Evolutionary conservation across 2,329 filamentous ascomycete species (phyloP), one percentile per base, ranked within the genome.

Genomic region (Ceratocystis papillata): DNA sequence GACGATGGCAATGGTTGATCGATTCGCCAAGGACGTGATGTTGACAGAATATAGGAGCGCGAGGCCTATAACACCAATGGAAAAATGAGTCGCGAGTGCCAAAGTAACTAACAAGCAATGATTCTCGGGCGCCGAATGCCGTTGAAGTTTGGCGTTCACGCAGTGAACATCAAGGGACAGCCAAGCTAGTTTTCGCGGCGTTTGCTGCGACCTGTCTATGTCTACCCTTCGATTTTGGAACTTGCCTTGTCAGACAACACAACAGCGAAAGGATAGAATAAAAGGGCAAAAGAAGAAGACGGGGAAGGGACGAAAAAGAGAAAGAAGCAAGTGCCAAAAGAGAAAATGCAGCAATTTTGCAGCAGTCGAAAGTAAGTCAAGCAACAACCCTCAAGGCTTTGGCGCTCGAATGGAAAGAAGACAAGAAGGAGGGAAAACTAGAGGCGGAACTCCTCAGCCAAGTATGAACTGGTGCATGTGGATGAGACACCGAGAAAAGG

Each of bases 31-130:
- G 20, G 46, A 37, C 48, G 46, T 57, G 63, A 37, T 33, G 2
- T 59, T 17, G 55, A 37, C 30, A 37, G 28, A 59, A 10, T 17
- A 41, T 10, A 64, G 37, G 41, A 5, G 41, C n/a, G 10, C 65
- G 41, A 64, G 37, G 69, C 67, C 67, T 69, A 66, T 64, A 65
- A 68, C 69, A 69, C 63, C 70, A 69, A 63, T 65, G 68, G 70
- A 69, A 68, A 67, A 20, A 53, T 59, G 41, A 59, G 37, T 28
- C 15, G 33, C 25, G 15, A n/a, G 33, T n/a, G 33, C n/a, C 33
- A 37, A 20, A 59, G 55, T 4, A 30, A 1, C 5, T 4, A 30
- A 8, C 5, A 30, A 37, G 55, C 7, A 37, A 20, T 4, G 8
- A 20, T 8, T 37, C 28, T 28, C 25, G 53, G 17, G 28, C 17